Evolutionary conservation across 805 yeast species (phyloP).

Genomic region (Gaillardinia entomophila): DNA sequence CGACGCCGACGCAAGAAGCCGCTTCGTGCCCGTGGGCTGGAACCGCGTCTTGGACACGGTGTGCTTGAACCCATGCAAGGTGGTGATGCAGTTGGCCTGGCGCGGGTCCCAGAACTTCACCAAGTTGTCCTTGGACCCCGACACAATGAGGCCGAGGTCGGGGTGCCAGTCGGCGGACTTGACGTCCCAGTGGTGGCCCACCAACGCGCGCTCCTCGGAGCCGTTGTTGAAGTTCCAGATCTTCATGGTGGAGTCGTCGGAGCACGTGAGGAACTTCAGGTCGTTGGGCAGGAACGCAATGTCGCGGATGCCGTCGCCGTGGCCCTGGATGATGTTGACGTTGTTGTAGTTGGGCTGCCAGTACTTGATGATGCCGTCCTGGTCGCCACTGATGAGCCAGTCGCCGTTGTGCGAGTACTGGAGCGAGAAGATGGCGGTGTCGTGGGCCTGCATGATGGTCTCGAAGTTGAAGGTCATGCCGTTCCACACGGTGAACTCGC

Average conservation of each 20-base stretch:
- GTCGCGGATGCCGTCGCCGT: slow-evolving; percentile 79
- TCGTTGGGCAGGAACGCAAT: slow-evolving; percentile 88
- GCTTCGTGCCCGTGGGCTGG: slow-evolving; percentile 72
- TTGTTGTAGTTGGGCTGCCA: slow-evolving; percentile 99
- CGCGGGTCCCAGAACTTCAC: slow-evolving; percentile 97
- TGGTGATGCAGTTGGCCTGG: slow-evolving; percentile 62
- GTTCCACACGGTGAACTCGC: slow-evolving; percentile 96
- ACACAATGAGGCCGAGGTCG: slow-evolving; percentile 72
- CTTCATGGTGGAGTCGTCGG: slow-evolving; percentile 86
- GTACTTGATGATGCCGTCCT: slow-evolving; percentile 83
- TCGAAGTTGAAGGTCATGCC: slow-evolving; percentile 94
- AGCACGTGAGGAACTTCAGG: slow-evolving; percentile 84
- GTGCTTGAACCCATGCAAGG: slow-evolving; percentile 89
- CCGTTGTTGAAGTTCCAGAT: slow-evolving; percentile 94
- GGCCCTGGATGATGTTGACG: slow-evolving; percentile 73
- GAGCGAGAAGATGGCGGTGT: slow-evolving; percentile 74
- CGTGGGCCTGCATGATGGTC: slow-evolving; percentile 98
- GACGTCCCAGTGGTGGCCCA: slow-evolving; percentile 99
- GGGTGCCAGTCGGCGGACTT: slow-evolving; percentile 98
- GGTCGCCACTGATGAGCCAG: slow-evolving; percentile 93
- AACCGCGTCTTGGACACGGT: slow-evolving; percentile 83
- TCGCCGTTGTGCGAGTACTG: slow-evolving; percentile 86
- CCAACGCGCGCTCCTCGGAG: slow-evolving; percentile 67
- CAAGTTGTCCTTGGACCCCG: slow-evolving; percentile 93
- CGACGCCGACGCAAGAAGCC: slow-evolving; percentile 78